Conservation (phyloP, 257 asterid species). For the Plantago major region DNA sequence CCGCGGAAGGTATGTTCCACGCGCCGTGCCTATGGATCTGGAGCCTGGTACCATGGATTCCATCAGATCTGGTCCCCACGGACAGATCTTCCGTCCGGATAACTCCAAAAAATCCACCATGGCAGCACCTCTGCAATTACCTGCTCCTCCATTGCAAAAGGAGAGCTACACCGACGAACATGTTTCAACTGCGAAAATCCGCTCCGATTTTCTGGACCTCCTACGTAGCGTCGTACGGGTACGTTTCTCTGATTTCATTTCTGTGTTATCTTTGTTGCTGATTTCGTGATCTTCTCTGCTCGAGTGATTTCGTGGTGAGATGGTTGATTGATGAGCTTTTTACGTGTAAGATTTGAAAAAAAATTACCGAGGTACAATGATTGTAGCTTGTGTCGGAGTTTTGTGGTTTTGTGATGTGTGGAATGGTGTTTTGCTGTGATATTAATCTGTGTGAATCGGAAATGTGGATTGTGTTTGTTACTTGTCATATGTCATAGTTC, state of each 20-base stretch:
- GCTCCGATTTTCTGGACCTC: conserved; percentile 51
- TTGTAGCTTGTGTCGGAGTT: conserved; percentile 29
- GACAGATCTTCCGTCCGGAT: conserved; percentile 61
- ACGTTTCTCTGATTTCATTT: not conserved
- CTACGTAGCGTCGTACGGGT: conserved; percentile 74
- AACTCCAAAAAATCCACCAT: conserved; percentile 22
- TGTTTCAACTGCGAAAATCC: conserved; percentile 37
- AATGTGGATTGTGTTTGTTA: too few relatives aligned
- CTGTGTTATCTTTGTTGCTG: not conserved
- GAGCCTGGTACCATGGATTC: conserved; percentile 72
- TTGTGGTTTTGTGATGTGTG: not conserved
- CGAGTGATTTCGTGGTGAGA: not conserved
- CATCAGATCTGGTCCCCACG: conserved; percentile 52
- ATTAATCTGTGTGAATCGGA: not conserved
- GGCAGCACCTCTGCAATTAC: conserved; percentile 22
- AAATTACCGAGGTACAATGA: too few relatives aligned
- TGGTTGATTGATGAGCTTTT: too few relatives aligned
- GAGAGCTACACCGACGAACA: conserved; percentile 9
- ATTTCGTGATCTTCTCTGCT: not conserved
- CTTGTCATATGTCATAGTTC: too few relatives aligned
- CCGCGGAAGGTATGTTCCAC: conserved; percentile 59
- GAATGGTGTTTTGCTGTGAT: not conserved
- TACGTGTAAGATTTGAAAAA: too few relatives aligned
- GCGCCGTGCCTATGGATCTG: conserved; percentile 64
- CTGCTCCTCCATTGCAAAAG: too few relatives aligned